Conservation (phyloP, 2,329 filamentous ascomycete genomes). For the Ceratocystis lukuohia region DNA sequence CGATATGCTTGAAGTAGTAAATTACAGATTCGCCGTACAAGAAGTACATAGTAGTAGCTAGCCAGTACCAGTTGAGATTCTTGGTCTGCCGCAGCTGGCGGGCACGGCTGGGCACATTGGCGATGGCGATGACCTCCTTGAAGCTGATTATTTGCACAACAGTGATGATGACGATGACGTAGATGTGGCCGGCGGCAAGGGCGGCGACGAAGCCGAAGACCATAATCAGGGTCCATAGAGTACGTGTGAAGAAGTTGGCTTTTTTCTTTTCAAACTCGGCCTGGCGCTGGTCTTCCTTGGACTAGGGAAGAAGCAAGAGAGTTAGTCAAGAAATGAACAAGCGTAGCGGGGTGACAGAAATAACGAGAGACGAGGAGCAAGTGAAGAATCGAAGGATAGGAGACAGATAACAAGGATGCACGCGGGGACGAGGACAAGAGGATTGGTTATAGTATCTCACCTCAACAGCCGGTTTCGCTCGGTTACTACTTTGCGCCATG, state of each 20-base stretch:
- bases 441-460: not conserved
- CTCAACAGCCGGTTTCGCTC: not conserved
- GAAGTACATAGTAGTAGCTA: conserved; percentile 99
- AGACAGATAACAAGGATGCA: too few species aligned
- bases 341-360: not conserved
- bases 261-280: conserved; percentile 95
- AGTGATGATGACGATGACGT: conserved; percentile 87
- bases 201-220: conserved; percentile 81
- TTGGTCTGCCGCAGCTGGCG: conserved; percentile 88
- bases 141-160: conserved; percentile 92
- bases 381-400: too few species aligned
- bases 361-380: too few species aligned
- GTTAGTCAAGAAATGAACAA: conserved; percentile 20
- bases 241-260: conserved; percentile 89
- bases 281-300: conserved; percentile 10
- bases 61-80: conserved; percentile 96
- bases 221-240: conserved; percentile 98
- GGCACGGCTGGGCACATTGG: conserved; percentile 82
- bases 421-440: too few species aligned
- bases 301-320: not conserved
- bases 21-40: conserved; percentile 97
- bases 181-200: conserved; percentile 93
- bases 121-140: conserved; percentile 97
- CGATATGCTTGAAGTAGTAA: conserved; percentile 99
- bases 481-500: not conserved